phyloP scores from a whole-genome alignment of 2,329 filamentous ascomycete genomes.

The Colletotrichum sp. region DNA sequence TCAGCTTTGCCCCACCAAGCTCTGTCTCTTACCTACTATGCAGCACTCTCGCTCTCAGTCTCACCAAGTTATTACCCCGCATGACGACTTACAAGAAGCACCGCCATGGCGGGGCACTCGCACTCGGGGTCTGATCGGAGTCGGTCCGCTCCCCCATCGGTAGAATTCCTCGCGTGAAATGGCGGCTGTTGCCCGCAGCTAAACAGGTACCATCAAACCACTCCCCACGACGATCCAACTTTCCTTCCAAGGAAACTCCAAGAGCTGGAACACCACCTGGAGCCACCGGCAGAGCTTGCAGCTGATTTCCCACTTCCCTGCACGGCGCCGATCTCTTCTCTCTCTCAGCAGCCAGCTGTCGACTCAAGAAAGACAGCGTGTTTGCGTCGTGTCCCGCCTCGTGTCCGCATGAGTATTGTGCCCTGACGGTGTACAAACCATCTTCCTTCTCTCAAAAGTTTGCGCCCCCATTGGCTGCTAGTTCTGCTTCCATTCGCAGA shows the following conservation, averaged over 20 bases:
- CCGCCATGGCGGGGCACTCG: conserved; percentile 6
- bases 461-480: conserved; percentile 1
- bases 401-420: background rate
- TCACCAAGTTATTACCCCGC: background rate
- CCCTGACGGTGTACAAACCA: background rate
- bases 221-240: background rate
- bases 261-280: background rate
- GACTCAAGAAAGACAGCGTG: background rate
- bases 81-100: conserved; percentile 3
- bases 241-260: background rate
- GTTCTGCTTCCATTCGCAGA: conserved; percentile 2
- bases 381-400: background rate
- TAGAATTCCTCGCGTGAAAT: background rate
- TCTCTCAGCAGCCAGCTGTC: background rate
- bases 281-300: background rate
- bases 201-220: background rate
- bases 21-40: background rate
- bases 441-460: background rate
- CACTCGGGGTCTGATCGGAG: background rate
- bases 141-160: background rate
- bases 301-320: background rate
- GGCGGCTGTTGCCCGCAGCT: background rate
- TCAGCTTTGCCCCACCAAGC: background rate
- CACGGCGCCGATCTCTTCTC: background rate
- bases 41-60: background rate